These are phyloP conservation scores for Suillus subalutaceus DNA, from an alignment of 768 basidiomycete genomes.

Conservation along the genomic window DNA sequence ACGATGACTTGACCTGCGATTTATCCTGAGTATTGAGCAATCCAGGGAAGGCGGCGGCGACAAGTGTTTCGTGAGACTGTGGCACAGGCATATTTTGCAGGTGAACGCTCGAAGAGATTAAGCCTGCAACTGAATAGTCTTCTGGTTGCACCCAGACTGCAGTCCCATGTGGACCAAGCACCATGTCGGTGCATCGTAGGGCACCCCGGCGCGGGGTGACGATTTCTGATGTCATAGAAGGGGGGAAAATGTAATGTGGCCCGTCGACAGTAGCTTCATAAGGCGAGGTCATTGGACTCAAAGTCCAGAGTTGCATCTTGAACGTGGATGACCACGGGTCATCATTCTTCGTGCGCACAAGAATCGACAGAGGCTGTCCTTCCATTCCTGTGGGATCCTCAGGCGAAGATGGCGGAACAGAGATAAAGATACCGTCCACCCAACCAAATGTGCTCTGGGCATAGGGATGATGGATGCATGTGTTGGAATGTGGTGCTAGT, in stretches of 20 bases:
- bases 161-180: constrained; percentile 57
- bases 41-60: constrained; percentile 55
- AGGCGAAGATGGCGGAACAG: constrained; percentile 17
- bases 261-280: constrained; percentile 20
- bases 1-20: constrained; percentile 35
- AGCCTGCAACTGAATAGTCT: constrained; percentile 44
- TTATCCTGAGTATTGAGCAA: constrained; percentile 19
- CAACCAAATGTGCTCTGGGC: constrained; percentile 63
- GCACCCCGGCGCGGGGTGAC: constrained; percentile 48
- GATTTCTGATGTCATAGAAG: constrained; percentile 39
- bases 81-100: constrained; percentile 19
- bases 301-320: constrained; percentile 57
- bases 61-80: constrained; percentile 42
- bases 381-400: not conserved
- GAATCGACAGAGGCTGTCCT: constrained; percentile 37
- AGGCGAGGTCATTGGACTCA: constrained; percentile 32
- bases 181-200: constrained; percentile 55
- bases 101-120: constrained; percentile 30
- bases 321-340: constrained; percentile 60
- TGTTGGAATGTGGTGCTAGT: constrained; percentile 30
- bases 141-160: constrained; percentile 66
- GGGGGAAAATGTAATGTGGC: constrained; percentile 49
- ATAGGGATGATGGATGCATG: constrained; percentile 36
- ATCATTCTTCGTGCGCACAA: constrained; percentile 60
- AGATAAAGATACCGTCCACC: constrained; percentile 61